These are phyloP conservation scores for Fomitopsis palustris DNA, from an alignment of 1,284 basidiomycete genomes.

Conservation along the genomic window DNA sequence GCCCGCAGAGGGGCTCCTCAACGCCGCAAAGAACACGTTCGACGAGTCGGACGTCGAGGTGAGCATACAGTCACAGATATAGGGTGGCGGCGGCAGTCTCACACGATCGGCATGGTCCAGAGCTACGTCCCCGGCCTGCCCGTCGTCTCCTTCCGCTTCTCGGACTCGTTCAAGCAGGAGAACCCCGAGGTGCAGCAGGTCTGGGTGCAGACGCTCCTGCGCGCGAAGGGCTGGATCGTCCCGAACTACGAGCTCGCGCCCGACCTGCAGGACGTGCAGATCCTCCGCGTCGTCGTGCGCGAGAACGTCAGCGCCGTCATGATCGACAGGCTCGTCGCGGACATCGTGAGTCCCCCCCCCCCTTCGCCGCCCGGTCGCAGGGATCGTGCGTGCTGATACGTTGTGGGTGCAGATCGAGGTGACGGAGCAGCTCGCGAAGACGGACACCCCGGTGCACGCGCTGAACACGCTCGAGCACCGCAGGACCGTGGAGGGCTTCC, in stretches of 20 bases:
- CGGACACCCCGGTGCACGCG: constrained; percentile 46
- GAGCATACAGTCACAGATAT: constrained; percentile 9
- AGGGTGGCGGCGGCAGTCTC: no score
- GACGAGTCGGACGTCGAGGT: constrained; percentile 59
- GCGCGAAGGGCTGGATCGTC: constrained; percentile 83
- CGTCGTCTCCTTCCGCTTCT: constrained; percentile 90
- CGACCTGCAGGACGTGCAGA: constrained; percentile 63
- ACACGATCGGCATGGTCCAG: constrained; percentile 29
- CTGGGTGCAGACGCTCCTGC: constrained; percentile 84
- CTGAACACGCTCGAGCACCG: constrained; percentile 39
- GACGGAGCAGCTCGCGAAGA: constrained; percentile 47
- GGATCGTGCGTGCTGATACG: not conserved
- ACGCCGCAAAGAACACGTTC: constrained; percentile 23
- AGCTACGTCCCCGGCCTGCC: constrained; percentile 79
- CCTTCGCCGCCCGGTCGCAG: no score
- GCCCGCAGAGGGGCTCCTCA: constrained; percentile 26
- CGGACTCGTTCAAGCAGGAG: constrained; percentile 67
- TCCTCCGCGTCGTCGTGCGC: constrained; percentile 83
- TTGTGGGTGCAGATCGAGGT: constrained; percentile 46
- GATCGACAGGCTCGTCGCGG: constrained; percentile 58
- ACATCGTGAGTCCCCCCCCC: constrained; percentile 54
- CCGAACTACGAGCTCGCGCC: constrained; percentile 87
- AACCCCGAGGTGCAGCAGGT: constrained; percentile 80
- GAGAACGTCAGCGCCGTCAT: constrained; percentile 71
- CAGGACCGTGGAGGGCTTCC: constrained; percentile 32